Percentiles rank a stretch among this genome's conserved stretches.
Conservation (phyloP, 306 rosid genomes). For the Chamaecrista fasciculata region DNA sequence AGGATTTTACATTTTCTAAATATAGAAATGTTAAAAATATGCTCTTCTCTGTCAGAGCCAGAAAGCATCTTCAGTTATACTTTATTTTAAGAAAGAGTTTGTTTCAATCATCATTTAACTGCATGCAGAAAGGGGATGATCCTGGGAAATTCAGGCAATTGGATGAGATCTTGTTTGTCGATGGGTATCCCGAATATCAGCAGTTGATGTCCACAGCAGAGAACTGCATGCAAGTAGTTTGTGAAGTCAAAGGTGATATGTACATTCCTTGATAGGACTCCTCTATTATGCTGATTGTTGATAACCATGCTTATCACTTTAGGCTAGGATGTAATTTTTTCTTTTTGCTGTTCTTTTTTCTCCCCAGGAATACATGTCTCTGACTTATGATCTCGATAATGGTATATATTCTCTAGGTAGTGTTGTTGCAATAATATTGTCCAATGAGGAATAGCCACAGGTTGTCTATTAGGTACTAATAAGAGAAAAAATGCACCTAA, state of each 20-base stretch:
- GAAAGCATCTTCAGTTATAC: neutral
- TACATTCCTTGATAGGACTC: neutral
- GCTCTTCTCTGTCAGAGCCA: neutral
- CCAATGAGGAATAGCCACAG: neutral
- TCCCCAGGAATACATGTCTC: neutral
- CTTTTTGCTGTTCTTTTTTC: neutral
- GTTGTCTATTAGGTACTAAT: slow-evolving; percentile 6
- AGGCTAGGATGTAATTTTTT: neutral
- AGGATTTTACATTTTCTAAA: slow-evolving; percentile 28
- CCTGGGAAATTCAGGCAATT: slow-evolving; percentile 84
- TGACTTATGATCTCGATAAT: neutral
- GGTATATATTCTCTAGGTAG: neutral
- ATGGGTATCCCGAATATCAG: slow-evolving; percentile 83
- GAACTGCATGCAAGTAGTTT: slow-evolving; percentile 79
- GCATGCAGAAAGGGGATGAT: slow-evolving; percentile 75
- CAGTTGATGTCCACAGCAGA: slow-evolving; percentile 61
- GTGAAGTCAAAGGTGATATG: slow-evolving; percentile 70
- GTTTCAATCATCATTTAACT: slow-evolving; percentile 27
- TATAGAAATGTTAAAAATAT: neutral
- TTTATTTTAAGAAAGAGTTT: neutral
- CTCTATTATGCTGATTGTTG: slow-evolving; percentile 11
- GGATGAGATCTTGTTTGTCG: slow-evolving; percentile 76
- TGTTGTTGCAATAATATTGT: slow-evolving; percentile 3
- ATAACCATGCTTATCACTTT: neutral
- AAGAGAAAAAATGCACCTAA: slow-evolving; percentile 3